Evolutionary conservation across 78 protist species (phyloP).

Genomic region (Protostelium mycophagum): DNA sequence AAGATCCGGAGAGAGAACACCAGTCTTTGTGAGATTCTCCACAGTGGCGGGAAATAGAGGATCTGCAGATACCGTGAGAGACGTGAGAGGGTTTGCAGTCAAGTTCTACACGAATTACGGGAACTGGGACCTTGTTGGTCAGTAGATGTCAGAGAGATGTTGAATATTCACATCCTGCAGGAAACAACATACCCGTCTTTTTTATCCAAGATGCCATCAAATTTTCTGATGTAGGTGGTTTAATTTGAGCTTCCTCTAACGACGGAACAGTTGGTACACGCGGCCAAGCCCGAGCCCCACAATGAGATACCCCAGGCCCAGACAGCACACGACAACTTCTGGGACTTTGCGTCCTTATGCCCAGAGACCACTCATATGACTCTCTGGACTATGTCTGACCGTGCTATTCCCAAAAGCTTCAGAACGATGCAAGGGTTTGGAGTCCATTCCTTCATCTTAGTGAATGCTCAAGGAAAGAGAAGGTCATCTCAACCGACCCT

Average conservation of each 20-base stretch:
- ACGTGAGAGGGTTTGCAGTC: conserved; percentile 58
- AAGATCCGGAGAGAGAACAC: conserved; percentile 9
- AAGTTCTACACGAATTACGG: conserved; percentile 72
- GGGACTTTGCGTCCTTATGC: conserved; percentile 38
- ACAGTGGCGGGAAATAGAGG: conserved; percentile 52
- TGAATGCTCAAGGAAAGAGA: conserved; percentile 30
- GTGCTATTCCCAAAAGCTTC: conserved; percentile 38
- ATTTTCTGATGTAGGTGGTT: conserved; percentile 57
- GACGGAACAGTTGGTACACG: conserved; percentile 7
- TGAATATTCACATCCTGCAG: too few relatives aligned
- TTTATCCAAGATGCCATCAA: conserved; percentile 48
- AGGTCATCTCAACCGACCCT: too few relatives aligned
- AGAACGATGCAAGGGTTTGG: conserved; percentile 43
- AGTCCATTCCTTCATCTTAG: conserved; percentile 43
- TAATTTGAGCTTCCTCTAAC: too few relatives aligned
- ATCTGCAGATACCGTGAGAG: conserved; percentile 55
- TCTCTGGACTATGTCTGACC: conserved; percentile 34
- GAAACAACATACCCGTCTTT: conserved; percentile 64
- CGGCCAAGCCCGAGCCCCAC: conserved; percentile 39
- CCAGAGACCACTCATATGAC: conserved; percentile 61
- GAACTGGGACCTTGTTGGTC: conserved; percentile 50
- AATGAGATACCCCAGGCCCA: conserved; percentile 12
- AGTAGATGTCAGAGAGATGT: too few relatives aligned
- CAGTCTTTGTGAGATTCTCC: conserved; percentile 46
- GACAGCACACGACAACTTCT: conserved; percentile 29